Percentiles rank a stretch among this genome's conserved stretches.
Conservation (phyloP, 306 rosid species). For the Astragalus membranaceus region DNA sequence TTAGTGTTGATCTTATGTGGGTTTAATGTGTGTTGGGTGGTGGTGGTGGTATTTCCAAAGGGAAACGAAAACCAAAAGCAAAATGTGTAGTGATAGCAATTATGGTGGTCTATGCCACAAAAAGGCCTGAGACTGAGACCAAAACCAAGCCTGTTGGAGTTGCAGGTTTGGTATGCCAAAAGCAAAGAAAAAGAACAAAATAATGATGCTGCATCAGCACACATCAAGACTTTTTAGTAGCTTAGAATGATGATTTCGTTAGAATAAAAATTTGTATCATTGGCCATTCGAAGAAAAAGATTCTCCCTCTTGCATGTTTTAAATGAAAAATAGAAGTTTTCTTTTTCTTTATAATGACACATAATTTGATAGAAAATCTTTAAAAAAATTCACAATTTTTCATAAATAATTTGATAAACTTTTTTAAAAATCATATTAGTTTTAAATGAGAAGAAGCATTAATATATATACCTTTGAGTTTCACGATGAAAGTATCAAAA, state of each 20-base stretch:
- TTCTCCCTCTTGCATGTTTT: not conserved
- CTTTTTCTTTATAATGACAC: not conserved
- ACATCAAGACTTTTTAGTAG: slow-evolving; percentile 9
- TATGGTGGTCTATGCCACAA: slow-evolving; percentile 10
- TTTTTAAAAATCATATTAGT: too few relatives aligned
- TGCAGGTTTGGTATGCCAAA: slow-evolving; percentile 22
- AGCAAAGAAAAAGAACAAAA: not conserved
- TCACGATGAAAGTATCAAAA: too few relatives aligned
- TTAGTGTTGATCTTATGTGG: too few relatives aligned
- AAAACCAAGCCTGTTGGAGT: not conserved
- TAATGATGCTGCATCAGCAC: not conserved
- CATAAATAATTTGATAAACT: not conserved
- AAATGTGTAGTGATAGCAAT: slow-evolving; percentile 16
- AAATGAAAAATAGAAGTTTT: not conserved
- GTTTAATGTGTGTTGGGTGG: too few relatives aligned
- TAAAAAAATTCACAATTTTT: not conserved
- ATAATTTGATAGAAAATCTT: not conserved
- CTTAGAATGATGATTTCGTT: slow-evolving; percentile 4
- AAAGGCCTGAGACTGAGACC: slow-evolving; percentile 6
- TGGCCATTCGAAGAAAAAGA: not conserved
- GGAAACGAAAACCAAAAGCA: not conserved
- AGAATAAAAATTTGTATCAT: not conserved
- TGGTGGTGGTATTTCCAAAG: not conserved
- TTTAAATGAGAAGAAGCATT: too few relatives aligned
- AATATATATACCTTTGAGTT: too few relatives aligned